A percentile compares a stretch with the other conserved stretches of the same genome.
phyloP scores from a whole-genome alignment of 768 basidiomycete genomes.

The Butyriboletus loyo region DNA sequence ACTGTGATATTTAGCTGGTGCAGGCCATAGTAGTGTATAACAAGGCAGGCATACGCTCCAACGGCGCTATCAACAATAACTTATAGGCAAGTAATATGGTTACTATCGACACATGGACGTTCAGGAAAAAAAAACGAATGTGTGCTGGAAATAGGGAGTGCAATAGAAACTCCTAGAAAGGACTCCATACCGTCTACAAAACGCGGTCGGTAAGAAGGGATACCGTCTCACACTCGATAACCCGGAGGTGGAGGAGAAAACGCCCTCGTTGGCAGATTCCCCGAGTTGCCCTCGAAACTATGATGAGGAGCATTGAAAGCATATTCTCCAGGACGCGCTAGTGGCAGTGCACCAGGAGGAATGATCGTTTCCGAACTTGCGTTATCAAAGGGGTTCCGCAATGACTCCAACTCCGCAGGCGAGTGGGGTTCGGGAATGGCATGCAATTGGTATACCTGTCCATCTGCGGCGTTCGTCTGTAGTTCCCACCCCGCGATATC shows the following conservation, averaged over 20 bases:
- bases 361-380: slow-evolving; percentile 18
- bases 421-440: slow-evolving; percentile 12
- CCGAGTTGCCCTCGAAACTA: slow-evolving; percentile 18
- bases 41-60: slow-evolving; percentile 9
- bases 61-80: slow-evolving; percentile 18
- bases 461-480: slow-evolving; percentile 25
- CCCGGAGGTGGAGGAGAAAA: slow-evolving; percentile 22
- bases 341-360: slow-evolving; percentile 11
- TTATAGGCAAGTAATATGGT: slow-evolving; percentile 15
- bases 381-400: slow-evolving; percentile 28
- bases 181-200: neutral
- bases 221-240: slow-evolving; percentile 9
- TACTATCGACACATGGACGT: slow-evolving; percentile 1
- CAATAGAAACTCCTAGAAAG: neutral
- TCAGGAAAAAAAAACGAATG: slow-evolving; percentile 1
- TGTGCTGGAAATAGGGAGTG: neutral
- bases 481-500: slow-evolving; percentile 32
- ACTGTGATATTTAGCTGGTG: slow-evolving; percentile 1
- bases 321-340: slow-evolving; percentile 17
- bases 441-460: slow-evolving; percentile 24
- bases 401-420: slow-evolving; percentile 3
- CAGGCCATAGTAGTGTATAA: slow-evolving; percentile 16
- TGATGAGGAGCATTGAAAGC: slow-evolving; percentile 25
- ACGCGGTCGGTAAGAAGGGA: neutral
- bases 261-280: neutral